phyloP scores from a whole-genome alignment of 306 rosid species.

The Prunus salicina region DNA sequence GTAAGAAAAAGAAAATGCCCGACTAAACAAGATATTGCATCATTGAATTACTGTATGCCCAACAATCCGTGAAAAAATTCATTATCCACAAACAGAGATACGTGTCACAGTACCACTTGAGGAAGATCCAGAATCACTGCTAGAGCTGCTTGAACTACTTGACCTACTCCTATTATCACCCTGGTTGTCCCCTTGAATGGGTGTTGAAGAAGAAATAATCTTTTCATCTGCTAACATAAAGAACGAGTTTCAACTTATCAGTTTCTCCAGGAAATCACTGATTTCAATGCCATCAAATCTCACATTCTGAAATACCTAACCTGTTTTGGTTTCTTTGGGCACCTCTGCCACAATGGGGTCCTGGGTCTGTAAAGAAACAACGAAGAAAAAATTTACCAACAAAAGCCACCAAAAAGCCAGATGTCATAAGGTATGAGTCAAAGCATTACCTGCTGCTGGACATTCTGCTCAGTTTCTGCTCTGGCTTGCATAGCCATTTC shows the following conservation, averaged over 20 bases:
- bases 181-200: slow-evolving; percentile 54
- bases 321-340: slow-evolving; percentile 51
- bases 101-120: slow-evolving; percentile 76
- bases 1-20: slow-evolving; percentile 17
- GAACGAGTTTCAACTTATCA: slow-evolving; percentile 13
- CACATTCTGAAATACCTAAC: slow-evolving; percentile 30
- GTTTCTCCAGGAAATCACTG: slow-evolving; percentile 3
- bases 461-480: slow-evolving; percentile 49
- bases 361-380: slow-evolving; percentile 35
- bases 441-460: slow-evolving; percentile 43
- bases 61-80: background rate
- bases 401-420: background rate
- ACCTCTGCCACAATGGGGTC: slow-evolving; percentile 37
- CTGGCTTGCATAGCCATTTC: slow-evolving; percentile 71
- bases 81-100: background rate
- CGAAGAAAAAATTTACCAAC: slow-evolving; percentile 15
- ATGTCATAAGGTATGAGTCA: slow-evolving; percentile 2
- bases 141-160: slow-evolving; percentile 95
- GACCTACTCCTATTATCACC: slow-evolving; percentile 77
- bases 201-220: slow-evolving; percentile 43
- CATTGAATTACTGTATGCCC: background rate
- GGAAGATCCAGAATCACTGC: slow-evolving; percentile 94
- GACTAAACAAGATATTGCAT: slow-evolving; percentile 13
- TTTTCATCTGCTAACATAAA: slow-evolving; percentile 46
- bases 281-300: slow-evolving; percentile 10